A percentile compares a stretch with the other conserved stretches of the same genome.
Evolutionary conservation across 208 protist genomes (phyloP).

Genomic region (Leishmania aethiopica): DNA sequence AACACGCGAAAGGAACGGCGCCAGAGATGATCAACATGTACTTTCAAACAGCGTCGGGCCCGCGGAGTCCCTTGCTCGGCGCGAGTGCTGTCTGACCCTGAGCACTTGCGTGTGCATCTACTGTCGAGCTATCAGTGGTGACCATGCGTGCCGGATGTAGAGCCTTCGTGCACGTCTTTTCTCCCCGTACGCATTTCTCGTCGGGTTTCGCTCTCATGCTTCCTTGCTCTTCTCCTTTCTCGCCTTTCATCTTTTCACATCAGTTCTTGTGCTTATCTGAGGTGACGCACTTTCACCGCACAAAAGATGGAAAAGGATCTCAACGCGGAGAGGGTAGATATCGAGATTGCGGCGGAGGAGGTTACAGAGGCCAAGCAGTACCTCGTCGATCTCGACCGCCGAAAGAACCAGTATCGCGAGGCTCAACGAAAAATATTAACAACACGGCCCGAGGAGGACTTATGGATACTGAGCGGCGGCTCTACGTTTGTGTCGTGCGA

Average conservation of each 20-base stretch:
- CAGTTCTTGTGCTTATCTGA: slow-evolving; percentile 1
- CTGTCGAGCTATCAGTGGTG: background rate
- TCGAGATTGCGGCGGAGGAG: slow-evolving; percentile 68
- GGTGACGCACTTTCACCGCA: background rate
- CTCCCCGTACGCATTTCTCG: background rate
- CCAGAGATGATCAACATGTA: background rate
- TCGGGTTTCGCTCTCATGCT: background rate
- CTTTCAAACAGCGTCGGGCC: background rate
- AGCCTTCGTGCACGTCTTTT: background rate
- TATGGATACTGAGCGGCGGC: slow-evolving; percentile 80
- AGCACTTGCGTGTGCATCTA: background rate
- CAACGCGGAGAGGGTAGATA: slow-evolving; percentile 35
- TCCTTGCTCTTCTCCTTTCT: background rate
- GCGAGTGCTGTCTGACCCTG: background rate
- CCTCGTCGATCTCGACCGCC: slow-evolving; percentile 74
- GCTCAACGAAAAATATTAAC: slow-evolving; percentile 59
- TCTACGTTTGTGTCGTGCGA: slow-evolving; percentile 83
- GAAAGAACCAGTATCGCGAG: slow-evolving; percentile 84
- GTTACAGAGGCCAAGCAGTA: slow-evolving; percentile 69
- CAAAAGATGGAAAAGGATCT: slow-evolving; percentile 24
- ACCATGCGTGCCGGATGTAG: background rate
- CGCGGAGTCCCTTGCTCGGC: background rate
- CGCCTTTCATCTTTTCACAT: background rate
- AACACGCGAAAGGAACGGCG: background rate
- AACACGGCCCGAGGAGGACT: slow-evolving; percentile 42